Conservation (phyloP, 192 early-diverging fungal genomes). For the Backusella mclennaniae region DNA sequence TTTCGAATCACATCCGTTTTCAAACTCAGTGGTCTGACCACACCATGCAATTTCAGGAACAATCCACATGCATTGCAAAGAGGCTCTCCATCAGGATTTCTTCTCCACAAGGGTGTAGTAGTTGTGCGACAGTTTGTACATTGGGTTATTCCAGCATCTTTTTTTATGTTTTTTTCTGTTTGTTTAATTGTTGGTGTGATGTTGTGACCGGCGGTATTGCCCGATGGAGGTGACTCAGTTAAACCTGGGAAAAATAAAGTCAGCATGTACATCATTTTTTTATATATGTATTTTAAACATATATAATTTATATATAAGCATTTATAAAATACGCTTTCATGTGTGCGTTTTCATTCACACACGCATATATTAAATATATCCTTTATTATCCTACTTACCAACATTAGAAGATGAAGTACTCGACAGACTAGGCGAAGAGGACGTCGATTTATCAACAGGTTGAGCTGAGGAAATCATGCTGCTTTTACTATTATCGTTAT, state of each 20-base stretch:
- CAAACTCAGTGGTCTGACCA: slow-evolving; percentile 74
- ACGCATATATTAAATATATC: background rate
- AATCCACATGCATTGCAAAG: slow-evolving; percentile 96
- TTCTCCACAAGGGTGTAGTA: slow-evolving; percentile 87
- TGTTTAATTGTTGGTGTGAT: slow-evolving; percentile 5
- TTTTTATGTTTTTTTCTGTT: slow-evolving; percentile 3
- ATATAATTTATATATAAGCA: background rate
- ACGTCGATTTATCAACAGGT: background rate
- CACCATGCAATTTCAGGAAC: slow-evolving; percentile 90
- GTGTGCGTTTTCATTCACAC: background rate
- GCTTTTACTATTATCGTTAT: background rate
- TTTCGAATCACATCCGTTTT: slow-evolving; percentile 84
- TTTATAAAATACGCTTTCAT: background rate
- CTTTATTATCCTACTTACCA: background rate
- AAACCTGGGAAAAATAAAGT: slow-evolving; percentile 4
- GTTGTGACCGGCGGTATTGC: background rate
- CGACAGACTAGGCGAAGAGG: background rate
- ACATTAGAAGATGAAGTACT: background rate
- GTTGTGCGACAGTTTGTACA: slow-evolving; percentile 85
- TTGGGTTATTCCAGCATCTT: slow-evolving; percentile 15
- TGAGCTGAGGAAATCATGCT: background rate
- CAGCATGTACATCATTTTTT: background rate
- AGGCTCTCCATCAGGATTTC: slow-evolving; percentile 76
- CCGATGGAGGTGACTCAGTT: slow-evolving; percentile 4
- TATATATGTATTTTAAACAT: background rate